phyloP scores from a whole-genome alignment of 371 early-diverging fungal genomes.

The Lichtheimia ornata region DNA sequence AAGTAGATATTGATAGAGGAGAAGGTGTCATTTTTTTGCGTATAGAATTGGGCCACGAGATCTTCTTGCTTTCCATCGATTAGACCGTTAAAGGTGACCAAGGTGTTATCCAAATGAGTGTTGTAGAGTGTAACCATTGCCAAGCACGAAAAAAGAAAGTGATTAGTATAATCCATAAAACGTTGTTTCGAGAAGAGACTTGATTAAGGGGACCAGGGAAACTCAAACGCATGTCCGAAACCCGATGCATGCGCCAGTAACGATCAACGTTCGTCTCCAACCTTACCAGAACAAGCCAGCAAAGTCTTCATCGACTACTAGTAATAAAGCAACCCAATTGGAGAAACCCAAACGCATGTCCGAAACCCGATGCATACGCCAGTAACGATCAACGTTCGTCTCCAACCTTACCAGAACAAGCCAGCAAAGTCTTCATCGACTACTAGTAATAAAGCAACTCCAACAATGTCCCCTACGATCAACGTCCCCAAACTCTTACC shows the following conservation, averaged over 20 bases:
- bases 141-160: constrained; percentile 4
- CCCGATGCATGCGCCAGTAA: constrained; percentile 17
- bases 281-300: neutral
- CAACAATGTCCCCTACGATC: constrained; percentile 15
- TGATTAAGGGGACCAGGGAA: constrained; percentile 12
- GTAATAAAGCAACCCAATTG: constrained; percentile 9
- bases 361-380: constrained; percentile 17
- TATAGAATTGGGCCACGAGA: neutral
- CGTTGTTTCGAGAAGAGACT: constrained; percentile 7
- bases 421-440: constrained; percentile 11
- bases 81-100: neutral
- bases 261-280: constrained; percentile 14
- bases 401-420: neutral
- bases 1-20: too few species aligned
- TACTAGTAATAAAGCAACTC: constrained; percentile 14
- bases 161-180: constrained; percentile 2
- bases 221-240: constrained; percentile 16
- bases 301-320: constrained; percentile 16
- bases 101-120: constrained; percentile 6
- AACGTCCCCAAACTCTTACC: neutral
- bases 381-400: constrained; percentile 14
- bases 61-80: constrained; percentile 4
- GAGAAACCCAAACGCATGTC: constrained; percentile 18
- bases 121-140: neutral
- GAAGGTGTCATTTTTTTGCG: too few species aligned